These are phyloP conservation scores for Saccharomyces uvarum DNA, from an alignment of 1,139 yeast genomes.

Conservation along the genomic window DNA sequence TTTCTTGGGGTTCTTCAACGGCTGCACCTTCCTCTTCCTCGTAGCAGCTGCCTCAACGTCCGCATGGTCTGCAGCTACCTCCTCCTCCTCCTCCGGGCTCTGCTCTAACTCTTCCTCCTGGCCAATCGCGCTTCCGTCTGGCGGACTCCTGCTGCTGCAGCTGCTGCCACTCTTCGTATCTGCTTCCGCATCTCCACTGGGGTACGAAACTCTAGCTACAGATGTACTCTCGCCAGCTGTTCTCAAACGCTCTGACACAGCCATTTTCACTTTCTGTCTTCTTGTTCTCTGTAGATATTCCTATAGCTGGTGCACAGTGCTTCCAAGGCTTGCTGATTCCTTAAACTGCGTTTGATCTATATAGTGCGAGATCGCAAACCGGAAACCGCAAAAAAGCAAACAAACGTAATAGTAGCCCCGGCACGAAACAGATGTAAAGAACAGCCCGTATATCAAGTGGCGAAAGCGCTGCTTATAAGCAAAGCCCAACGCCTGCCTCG, in stretches of 20 bases:
- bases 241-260: slow-evolving; percentile 6
- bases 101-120: background rate
- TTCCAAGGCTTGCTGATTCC: background rate
- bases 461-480: background rate
- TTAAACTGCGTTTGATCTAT: background rate
- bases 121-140: background rate
- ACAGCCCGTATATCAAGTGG: background rate
- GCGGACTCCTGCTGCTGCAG: background rate
- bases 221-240: slow-evolving; percentile 6
- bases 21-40: slow-evolving; percentile 4
- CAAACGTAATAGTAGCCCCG: background rate
- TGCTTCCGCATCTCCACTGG: background rate
- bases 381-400: background rate
- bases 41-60: slow-evolving; percentile 2
- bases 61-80: background rate
- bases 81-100: background rate
- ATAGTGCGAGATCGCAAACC: background rate
- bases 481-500: background rate
- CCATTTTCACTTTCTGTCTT: background rate
- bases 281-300: background rate
- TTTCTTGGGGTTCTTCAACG: slow-evolving; percentile 9
- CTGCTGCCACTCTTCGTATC: background rate
- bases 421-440: background rate
- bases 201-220: background rate
- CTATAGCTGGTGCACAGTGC: no score